Percentiles rank a stretch among this genome's conserved stretches.
phyloP scores from a whole-genome alignment of 108 stramenopile genomes.

The Chaetoceros muelleri region DNA sequence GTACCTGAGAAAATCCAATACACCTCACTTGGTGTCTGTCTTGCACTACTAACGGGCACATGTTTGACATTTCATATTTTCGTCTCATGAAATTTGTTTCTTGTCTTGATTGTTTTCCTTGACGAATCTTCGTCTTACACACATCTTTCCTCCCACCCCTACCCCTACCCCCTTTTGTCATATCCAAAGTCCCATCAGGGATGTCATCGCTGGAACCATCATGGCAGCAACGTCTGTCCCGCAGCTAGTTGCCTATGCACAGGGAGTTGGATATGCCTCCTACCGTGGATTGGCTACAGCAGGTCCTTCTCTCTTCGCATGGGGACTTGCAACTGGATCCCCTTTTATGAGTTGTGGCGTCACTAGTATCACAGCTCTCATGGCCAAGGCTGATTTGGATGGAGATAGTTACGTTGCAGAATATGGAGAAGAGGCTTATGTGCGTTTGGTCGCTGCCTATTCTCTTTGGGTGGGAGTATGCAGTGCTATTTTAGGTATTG shows the following conservation, averaged over 20 bases:
- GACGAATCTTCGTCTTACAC: too few species aligned
- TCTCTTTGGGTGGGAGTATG: constrained; percentile 61
- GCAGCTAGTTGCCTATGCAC: constrained; percentile 78
- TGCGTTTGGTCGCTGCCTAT: constrained; percentile 57
- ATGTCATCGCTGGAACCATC: constrained; percentile 61
- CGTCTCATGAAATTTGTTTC: too few species aligned
- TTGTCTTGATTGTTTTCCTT: too few species aligned
- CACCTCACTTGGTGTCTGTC: too few species aligned
- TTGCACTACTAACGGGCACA: too few species aligned
- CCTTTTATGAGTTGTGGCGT: constrained; percentile 75
- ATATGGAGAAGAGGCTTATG: constrained; percentile 69
- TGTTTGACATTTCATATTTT: too few species aligned
- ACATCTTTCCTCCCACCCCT: too few species aligned
- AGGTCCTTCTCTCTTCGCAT: constrained; percentile 52
- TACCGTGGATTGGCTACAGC: constrained; percentile 67
- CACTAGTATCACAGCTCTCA: constrained; percentile 66
- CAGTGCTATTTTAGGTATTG: constrained; percentile 42
- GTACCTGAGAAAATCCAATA: too few species aligned
- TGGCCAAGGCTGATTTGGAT: constrained; percentile 64
- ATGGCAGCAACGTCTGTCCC: constrained; percentile 83
- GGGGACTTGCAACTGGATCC: constrained; percentile 67
- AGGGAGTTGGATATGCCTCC: constrained; percentile 66
- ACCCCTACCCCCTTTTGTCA: too few species aligned
- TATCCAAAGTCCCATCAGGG: constrained; percentile 60
- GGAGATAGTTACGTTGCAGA: constrained; percentile 56